These are phyloP conservation scores for Blastobotrys raffinosifermentans DNA, from an alignment of 1,139 yeast genomes.

Conservation along the genomic window DNA sequence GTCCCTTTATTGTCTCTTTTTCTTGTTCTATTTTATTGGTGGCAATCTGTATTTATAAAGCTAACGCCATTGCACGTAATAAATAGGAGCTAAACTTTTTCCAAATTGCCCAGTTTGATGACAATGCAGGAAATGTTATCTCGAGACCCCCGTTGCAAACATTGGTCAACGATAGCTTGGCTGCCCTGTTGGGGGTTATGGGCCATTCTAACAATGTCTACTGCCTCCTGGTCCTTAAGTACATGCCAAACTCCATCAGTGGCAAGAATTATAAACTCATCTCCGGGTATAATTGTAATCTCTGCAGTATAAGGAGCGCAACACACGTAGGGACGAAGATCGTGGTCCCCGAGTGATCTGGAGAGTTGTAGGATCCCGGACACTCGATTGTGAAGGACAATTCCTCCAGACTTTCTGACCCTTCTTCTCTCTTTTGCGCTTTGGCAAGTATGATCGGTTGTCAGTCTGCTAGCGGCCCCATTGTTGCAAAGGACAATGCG, in stretches of 20 bases:
- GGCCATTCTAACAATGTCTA: constrained; percentile 50
- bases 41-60: no score
- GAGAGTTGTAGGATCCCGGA: constrained; percentile 83
- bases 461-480: constrained; percentile 58
- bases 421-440: constrained; percentile 61
- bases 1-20: constrained; percentile 1
- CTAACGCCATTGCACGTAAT: no score
- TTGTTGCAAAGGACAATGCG: constrained; percentile 59
- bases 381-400: constrained; percentile 69
- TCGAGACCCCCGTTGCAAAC: constrained; percentile 64
- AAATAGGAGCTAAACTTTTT: no score
- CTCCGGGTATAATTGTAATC: constrained; percentile 37
- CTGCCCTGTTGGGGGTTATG: constrained; percentile 59
- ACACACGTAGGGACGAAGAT: constrained; percentile 69
- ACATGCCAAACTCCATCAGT: constrained; percentile 97
- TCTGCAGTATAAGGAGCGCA: constrained; percentile 72
- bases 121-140: constrained; percentile 88
- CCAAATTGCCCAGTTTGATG: constrained; percentile 31
- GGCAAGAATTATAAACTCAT: constrained; percentile 73
- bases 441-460: constrained; percentile 78
- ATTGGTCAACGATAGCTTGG: constrained; percentile 56
- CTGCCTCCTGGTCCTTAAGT: constrained; percentile 68
- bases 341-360: constrained; percentile 78
- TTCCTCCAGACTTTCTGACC: constrained; percentile 61
- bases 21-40: not conserved